phyloP scores from a whole-genome alignment of 2,329 filamentous ascomycete species.

The Aspergillus viridinutans region DNA sequence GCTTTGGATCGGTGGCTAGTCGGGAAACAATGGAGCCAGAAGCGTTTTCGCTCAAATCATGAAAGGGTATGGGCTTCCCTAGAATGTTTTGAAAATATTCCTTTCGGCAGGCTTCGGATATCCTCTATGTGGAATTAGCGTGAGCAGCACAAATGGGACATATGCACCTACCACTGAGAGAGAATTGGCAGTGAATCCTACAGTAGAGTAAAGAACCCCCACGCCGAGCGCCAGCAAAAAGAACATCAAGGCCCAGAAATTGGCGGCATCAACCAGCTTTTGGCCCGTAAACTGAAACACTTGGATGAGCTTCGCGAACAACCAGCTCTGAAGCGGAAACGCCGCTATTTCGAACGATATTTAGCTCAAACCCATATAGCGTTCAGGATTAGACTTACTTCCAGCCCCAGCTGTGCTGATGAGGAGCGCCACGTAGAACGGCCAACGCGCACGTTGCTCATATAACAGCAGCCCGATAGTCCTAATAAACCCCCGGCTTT shows the following conservation, averaged over 20 bases:
- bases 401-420: slow-evolving; percentile 1
- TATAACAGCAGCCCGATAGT: not conserved
- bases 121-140: slow-evolving; percentile 9
- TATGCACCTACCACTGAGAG: slow-evolving; percentile 39
- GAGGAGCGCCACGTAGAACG: not conserved
- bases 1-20: slow-evolving; percentile 47
- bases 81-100: slow-evolving; percentile 46
- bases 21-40: slow-evolving; percentile 46
- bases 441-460: slow-evolving; percentile 7
- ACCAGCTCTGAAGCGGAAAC: slow-evolving; percentile 32
- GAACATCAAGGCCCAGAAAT: slow-evolving; percentile 55
- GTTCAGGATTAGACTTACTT: not conserved
- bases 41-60: slow-evolving; percentile 45
- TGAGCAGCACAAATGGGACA: slow-evolving; percentile 3
- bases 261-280: slow-evolving; percentile 37
- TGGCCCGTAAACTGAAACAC: slow-evolving; percentile 44
- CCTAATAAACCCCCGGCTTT: not conserved
- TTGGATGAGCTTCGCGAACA: slow-evolving; percentile 47
- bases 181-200: slow-evolving; percentile 44
- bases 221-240: slow-evolving; percentile 50
- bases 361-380: not conserved
- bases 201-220: slow-evolving; percentile 39
- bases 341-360: slow-evolving; percentile 8
- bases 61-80: slow-evolving; percentile 41
- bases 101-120: slow-evolving; percentile 41